Evolutionary conservation across 148 eudicot genomes (phyloP).

Genomic region (Persicaria tinctoria): DNA sequence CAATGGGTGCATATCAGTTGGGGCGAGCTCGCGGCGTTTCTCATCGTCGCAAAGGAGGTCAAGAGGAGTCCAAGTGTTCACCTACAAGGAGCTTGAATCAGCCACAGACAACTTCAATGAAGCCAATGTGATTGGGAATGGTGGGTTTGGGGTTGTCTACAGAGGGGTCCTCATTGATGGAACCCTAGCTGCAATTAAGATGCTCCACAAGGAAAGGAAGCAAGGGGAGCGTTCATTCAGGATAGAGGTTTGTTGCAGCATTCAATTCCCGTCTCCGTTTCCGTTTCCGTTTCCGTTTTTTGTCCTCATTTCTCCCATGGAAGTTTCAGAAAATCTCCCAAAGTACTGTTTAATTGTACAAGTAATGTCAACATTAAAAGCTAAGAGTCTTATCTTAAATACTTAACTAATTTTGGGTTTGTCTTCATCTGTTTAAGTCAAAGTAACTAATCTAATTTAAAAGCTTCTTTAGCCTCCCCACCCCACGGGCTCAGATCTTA

Average conservation of each 20-base stretch:
- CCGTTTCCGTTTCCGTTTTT: background rate
- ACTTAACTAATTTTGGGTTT: slow-evolving; percentile 1
- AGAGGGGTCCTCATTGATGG: slow-evolving; percentile 69
- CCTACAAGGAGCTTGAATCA: slow-evolving; percentile 67
- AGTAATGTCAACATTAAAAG: slow-evolving; percentile 4
- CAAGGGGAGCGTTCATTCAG: slow-evolving; percentile 84
- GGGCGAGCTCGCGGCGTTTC: slow-evolving; percentile 25
- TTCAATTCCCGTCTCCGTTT: background rate
- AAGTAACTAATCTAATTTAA: background rate
- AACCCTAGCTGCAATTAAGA: slow-evolving; percentile 62
- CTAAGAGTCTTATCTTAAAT: background rate
- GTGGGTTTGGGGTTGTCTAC: slow-evolving; percentile 64
- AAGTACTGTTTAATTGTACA: background rate
- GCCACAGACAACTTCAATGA: slow-evolving; percentile 72
- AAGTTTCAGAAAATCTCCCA: background rate
- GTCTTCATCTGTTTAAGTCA: slow-evolving; percentile 4
- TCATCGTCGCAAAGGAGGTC: slow-evolving; percentile 23
- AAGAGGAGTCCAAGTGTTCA: slow-evolving; percentile 74
- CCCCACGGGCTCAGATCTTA: slow-evolving; percentile 10
- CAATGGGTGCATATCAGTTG: slow-evolving; percentile 44
- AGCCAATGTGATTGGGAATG: slow-evolving; percentile 53
- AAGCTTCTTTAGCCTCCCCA: background rate
- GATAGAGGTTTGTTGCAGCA: slow-evolving; percentile 44
- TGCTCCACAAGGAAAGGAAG: slow-evolving; percentile 62
- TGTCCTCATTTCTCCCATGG: slow-evolving; percentile 4